Percentiles rank a stretch among this genome's conserved stretches.
Evolutionary conservation across 139 green algal species (phyloP).

Genomic region (Chlamydomonas sphaeroides): DNA sequence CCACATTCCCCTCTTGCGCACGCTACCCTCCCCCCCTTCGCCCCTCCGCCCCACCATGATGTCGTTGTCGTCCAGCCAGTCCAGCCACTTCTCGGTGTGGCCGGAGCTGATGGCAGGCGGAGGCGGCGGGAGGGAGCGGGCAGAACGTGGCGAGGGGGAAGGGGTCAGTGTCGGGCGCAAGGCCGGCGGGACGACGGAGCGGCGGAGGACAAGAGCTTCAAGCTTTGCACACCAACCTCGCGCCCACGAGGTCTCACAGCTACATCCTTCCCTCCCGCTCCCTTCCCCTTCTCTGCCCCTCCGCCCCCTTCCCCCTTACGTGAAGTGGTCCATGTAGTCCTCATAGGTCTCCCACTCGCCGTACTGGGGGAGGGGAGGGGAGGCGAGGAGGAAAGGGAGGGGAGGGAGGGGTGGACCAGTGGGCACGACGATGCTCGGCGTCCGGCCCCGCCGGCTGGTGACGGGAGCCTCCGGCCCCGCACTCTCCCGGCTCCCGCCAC

Average conservation of each 20-base stretch:
- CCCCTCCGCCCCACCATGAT: not conserved
- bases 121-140: not conserved
- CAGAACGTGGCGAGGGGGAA: not conserved
- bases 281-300: not conserved
- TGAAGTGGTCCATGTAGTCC: not conserved
- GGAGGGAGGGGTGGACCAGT: too few relatives aligned
- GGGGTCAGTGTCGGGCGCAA: not conserved
- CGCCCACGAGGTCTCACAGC: too few relatives aligned
- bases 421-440: not conserved
- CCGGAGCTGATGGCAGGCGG: not conserved
- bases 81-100: not conserved
- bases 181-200: not conserved
- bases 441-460: not conserved
- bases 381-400: too few relatives aligned
- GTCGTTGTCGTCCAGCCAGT: constrained; percentile 24
- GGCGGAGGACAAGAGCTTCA: not conserved
- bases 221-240: not conserved
- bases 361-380: not conserved
- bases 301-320: not conserved
- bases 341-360: constrained; percentile 17
- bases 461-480: too few relatives aligned
- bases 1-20: not conserved
- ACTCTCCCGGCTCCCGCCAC: not conserved
- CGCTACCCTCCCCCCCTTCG: not conserved
- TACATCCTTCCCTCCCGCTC: not conserved